Evolutionary conservation across 306 rosid species (phyloP).

Genomic region (Corylus heterophylla): DNA sequence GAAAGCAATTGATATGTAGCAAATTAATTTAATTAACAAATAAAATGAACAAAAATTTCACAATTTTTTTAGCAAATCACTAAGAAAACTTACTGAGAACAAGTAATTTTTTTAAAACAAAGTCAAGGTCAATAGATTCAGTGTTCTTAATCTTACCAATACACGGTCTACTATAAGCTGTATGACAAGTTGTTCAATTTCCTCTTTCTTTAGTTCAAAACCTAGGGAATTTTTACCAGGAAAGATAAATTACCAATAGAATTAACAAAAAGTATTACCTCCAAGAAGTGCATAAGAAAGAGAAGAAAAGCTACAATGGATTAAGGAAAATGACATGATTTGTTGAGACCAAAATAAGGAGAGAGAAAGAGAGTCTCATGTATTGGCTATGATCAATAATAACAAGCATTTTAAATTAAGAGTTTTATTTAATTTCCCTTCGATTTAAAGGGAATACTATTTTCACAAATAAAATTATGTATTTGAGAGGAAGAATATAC

Average conservation of each 20-base stretch:
- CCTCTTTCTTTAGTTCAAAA: conserved; percentile 73
- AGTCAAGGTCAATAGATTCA: conserved; percentile 10
- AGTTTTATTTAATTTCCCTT: background rate
- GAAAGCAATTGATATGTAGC: background rate
- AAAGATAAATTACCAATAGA: conserved; percentile 20
- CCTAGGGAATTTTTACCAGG: conserved; percentile 51
- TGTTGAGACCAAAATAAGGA: conserved; percentile 1
- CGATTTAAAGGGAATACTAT: background rate
- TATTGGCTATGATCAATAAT: background rate
- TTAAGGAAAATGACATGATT: background rate
- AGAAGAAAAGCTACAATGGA: conserved; percentile 15
- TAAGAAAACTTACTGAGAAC: background rate
- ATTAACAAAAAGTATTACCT: conserved; percentile 10
- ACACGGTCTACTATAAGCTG: conserved; percentile 67
- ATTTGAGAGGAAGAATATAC: background rate
- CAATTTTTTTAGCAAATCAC: background rate
- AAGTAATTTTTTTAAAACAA: background rate
- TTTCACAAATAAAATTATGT: background rate
- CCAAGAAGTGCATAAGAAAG: conserved; percentile 16
- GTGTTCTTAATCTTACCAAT: conserved; percentile 49
- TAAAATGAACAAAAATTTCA: background rate
- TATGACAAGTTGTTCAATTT: conserved; percentile 78
- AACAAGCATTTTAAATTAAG: background rate
- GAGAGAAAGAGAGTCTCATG: too few species aligned
- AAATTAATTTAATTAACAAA: background rate